Base-by-base conservation (phyloP, 768 basidiomycete genomes). In the Phylloporus sp. region DNA sequence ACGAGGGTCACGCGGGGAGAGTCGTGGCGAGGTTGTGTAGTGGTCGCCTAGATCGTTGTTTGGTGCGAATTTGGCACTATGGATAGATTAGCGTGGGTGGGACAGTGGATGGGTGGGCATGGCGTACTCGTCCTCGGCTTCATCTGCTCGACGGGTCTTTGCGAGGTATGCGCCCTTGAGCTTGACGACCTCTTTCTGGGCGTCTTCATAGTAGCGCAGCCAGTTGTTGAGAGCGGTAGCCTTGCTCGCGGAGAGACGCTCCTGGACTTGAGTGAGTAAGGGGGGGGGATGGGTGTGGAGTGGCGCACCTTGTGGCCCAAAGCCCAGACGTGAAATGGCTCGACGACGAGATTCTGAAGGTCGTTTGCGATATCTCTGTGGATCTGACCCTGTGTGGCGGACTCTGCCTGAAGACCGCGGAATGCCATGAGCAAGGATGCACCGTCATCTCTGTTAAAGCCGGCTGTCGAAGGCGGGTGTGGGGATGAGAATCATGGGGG, bases 81-180 rank as follows among this genome's bases (percentile, higher is more conserved):
- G 31, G 48, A 51, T 52, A 46, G 50, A 29, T 54, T 22, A 61
- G 48, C 13, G 29, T 23, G 21, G 3, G 27, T 9, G 7, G n/a
- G 11, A 28, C n/a, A n/a, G n/a, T n/a, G n/a, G n/a, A n/a, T n/a
- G n/a, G n/a, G n/a, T 22, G 34, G 39, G 42, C 24, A 35, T 41
- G 40, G 31, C 90, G 59, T 66, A 95, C 93, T 95, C 92, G 63
- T 96, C 93, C 63, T 91, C 91, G 8, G 86, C 84, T 60, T 96
- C 93, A 57, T 96, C 93, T 14, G 93, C 92, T 32, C 79, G 78
- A 44, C 89, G 79, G 0, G 79, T 83, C 66, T 92, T 95, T 26
- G 75, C 66, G 10, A 90, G 64, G 60, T 95, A 95, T 44, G 79
- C 73, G 42, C 82, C 76, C 67, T 88, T 91, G 52, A 92, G 68